Percentiles rank a stretch among this genome's conserved stretches.
Conservation (phyloP, 129 eudicot genomes). For the Logfia minima region DNA sequence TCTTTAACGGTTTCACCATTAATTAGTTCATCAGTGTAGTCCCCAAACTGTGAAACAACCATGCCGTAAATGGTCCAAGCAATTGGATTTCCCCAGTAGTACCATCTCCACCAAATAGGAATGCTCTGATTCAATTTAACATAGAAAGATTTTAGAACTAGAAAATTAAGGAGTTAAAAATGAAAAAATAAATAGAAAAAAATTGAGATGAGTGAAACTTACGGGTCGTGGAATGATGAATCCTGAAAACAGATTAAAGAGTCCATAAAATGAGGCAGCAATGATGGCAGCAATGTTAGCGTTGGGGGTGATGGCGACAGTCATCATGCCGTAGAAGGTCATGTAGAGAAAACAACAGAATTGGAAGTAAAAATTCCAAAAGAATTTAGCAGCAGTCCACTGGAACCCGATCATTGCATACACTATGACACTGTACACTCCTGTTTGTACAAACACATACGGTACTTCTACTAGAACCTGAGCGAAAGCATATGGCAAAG, state of each 20-base stretch:
- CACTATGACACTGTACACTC: constrained; percentile 38
- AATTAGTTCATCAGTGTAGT: constrained; percentile 2
- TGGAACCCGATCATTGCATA: constrained; percentile 55
- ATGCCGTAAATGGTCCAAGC: constrained; percentile 14
- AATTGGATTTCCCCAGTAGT: constrained; percentile 3
- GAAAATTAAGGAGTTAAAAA: background rate
- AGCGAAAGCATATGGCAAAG: constrained; percentile 51
- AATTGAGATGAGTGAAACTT: constrained; percentile 15
- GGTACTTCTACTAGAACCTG: constrained; percentile 51
- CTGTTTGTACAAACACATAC: constrained; percentile 29
- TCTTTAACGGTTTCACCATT: constrained; percentile 15
- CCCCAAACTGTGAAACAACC: constrained; percentile 45
- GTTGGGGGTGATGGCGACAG: constrained; percentile 47
- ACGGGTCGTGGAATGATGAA: constrained; percentile 47
- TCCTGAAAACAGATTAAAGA: constrained; percentile 48
- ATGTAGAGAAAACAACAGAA: constrained; percentile 48
- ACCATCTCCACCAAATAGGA: constrained; percentile 18
- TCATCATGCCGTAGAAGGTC: constrained; percentile 54
- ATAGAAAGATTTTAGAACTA: background rate
- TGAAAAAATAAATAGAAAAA: too few relatives aligned
- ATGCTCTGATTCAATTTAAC: background rate
- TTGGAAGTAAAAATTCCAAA: constrained; percentile 45
- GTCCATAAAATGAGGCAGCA: constrained; percentile 36
- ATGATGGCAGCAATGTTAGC: constrained; percentile 44
- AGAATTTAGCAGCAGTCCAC: constrained; percentile 44